phyloP scores from a whole-genome alignment of 1,284 basidiomycete genomes.

The Earliella scabrosa region DNA sequence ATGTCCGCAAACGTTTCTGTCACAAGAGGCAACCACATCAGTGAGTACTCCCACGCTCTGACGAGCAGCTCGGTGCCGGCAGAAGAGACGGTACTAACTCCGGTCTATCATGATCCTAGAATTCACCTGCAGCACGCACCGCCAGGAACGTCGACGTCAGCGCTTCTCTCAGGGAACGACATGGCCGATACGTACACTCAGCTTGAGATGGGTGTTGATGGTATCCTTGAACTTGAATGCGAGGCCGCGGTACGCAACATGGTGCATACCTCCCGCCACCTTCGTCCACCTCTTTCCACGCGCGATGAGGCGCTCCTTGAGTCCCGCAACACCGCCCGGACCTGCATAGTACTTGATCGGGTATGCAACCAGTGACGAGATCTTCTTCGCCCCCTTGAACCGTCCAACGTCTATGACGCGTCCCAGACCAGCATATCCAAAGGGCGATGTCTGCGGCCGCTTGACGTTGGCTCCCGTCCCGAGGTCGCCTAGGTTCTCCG shows the following conservation, averaged over 20 bases:
- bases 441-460: conserved; percentile 43
- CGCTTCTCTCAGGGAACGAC: background rate
- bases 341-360: conserved; percentile 56
- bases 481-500: conserved; percentile 37
- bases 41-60: background rate
- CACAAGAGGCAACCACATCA: background rate
- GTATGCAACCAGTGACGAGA: conserved; percentile 52
- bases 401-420: conserved; percentile 44
- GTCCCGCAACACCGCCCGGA: conserved; percentile 37
- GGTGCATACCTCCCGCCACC: conserved; percentile 54
- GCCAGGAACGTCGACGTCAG: background rate
- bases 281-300: conserved; percentile 58
- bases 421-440: conserved; percentile 45
- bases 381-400: conserved; percentile 51
- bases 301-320: conserved; percentile 44
- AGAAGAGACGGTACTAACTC: conserved; percentile 35
- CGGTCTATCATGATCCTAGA: conserved; percentile 61
- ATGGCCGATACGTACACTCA: conserved; percentile 43
- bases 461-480: conserved; percentile 34
- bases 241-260: conserved; percentile 55
- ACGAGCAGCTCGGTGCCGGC: conserved; percentile 4
- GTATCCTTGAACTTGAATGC: conserved; percentile 25
- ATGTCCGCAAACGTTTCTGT: conserved; percentile 35
- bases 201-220: conserved; percentile 45
- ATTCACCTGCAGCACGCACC: conserved; percentile 34